Evolutionary conservation across 2,329 filamentous ascomycete genomes (phyloP).

Genomic region (Tolypocladium tundrense): DNA sequence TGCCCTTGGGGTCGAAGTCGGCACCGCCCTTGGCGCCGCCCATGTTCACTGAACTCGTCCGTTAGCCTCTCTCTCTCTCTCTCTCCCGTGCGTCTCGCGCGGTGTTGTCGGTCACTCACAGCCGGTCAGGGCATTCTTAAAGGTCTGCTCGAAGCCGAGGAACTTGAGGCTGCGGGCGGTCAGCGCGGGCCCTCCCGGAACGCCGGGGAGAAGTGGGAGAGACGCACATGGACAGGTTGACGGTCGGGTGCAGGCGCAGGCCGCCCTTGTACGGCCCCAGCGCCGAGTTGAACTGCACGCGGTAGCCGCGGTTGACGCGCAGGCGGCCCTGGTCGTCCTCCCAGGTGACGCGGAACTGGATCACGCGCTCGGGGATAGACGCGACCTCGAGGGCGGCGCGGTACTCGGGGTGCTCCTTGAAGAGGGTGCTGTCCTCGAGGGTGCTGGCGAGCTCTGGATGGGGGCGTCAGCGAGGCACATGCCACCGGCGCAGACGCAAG

Average conservation of each 20-base stretch:
- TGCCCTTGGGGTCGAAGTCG: constrained; percentile 98
- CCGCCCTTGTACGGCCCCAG: constrained; percentile 98
- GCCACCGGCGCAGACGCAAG: neutral
- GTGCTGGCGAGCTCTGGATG: constrained; percentile 78
- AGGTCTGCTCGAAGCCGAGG: constrained; percentile 97
- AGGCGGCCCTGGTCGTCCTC: constrained; percentile 84
- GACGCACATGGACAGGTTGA: constrained; percentile 58
- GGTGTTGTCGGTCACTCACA: constrained; percentile 42
- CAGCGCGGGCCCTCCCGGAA: neutral
- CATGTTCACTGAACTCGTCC: constrained; percentile 45
- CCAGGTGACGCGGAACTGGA: constrained; percentile 97
- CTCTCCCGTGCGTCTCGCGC: neutral
- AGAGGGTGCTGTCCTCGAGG: constrained; percentile 87
- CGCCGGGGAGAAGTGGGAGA: neutral
- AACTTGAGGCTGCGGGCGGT: constrained; percentile 66
- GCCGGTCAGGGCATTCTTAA: constrained; percentile 98
- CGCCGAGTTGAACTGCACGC: constrained; percentile 97
- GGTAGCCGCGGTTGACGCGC: constrained; percentile 89
- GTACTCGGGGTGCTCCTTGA: constrained; percentile 91
- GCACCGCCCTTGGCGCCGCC: constrained; percentile 96
- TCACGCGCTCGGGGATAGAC: constrained; percentile 85
- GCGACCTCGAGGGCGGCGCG: constrained; percentile 79
- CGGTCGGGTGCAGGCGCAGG: constrained; percentile 84
- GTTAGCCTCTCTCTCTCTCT: neutral
- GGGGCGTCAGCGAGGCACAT: constrained; percentile 2